Percentiles rank a stretch among this genome's conserved stretches.
Evolutionary conservation across 129 eudicot species (phyloP).

Genomic region (Flaveria robusta): DNA sequence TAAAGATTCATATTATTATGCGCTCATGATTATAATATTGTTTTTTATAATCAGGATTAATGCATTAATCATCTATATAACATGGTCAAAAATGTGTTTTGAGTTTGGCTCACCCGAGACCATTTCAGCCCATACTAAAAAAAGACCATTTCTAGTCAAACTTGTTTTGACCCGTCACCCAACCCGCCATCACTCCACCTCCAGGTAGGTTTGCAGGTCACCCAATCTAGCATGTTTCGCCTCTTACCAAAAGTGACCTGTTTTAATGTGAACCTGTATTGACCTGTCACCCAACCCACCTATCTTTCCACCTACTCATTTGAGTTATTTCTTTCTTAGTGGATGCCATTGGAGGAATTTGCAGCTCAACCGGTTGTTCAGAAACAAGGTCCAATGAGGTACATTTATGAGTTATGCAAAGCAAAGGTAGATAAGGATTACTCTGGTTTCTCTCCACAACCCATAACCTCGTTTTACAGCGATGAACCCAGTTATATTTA

Average conservation of each 20-base stretch:
- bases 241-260: neutral
- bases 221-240: neutral
- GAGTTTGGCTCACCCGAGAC: neutral
- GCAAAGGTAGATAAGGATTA: slow-evolving; percentile 55
- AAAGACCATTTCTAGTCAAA: neutral
- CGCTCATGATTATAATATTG: neutral
- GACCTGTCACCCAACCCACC: neutral
- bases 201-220: neutral
- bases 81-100: neutral
- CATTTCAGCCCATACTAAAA: neutral
- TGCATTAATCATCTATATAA: neutral
- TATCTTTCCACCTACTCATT: neutral
- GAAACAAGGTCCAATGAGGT: slow-evolving; percentile 39
- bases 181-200: neutral
- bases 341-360: slow-evolving; percentile 70
- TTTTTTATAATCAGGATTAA: neutral
- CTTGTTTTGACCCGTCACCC: slow-evolving; percentile 9
- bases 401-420: slow-evolving; percentile 43
- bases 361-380: slow-evolving; percentile 56
- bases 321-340: slow-evolving; percentile 33
- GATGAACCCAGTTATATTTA: slow-evolving; percentile 43
- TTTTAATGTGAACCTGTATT: neutral
- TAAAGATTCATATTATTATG: neutral
- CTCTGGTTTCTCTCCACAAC: slow-evolving; percentile 54
- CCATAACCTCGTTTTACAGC: slow-evolving; percentile 40